Evolutionary conservation across 163 green algal species (phyloP).

Genomic region (Volvox carteri): DNA sequence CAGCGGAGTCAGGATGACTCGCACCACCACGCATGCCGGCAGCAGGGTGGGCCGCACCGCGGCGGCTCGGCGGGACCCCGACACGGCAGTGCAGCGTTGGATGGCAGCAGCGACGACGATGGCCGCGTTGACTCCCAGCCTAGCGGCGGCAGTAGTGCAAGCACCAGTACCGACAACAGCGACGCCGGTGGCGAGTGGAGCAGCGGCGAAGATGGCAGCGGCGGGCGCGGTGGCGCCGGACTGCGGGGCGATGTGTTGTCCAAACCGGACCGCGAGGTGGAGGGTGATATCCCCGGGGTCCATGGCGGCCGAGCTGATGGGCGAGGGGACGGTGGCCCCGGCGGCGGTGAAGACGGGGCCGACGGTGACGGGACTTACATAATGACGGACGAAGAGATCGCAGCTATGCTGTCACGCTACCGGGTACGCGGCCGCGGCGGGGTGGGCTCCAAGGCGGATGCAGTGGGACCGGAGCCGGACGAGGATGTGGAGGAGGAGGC

Average conservation of each 20-base stretch:
- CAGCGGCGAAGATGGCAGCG: neutral
- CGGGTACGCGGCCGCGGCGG: conserved; percentile 54
- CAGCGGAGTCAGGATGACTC: too few species aligned
- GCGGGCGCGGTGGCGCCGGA: neutral
- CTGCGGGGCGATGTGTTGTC: neutral
- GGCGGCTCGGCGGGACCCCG: neutral
- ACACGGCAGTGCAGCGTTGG: neutral
- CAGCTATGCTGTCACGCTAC: conserved; percentile 50
- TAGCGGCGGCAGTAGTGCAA: neutral
- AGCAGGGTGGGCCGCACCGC: neutral
- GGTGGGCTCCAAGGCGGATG: conserved; percentile 55
- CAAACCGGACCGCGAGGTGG: neutral
- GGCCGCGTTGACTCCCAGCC: too few species aligned
- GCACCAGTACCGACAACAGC: neutral
- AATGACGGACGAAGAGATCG: conserved; percentile 65
- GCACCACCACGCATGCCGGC: neutral
- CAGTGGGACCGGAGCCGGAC: conserved; percentile 52
- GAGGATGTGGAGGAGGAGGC: neutral
- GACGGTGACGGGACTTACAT: conserved; percentile 43
- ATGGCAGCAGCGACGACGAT: neutral
- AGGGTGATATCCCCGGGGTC: too few species aligned
- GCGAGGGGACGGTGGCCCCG: neutral
- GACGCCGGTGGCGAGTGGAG: neutral
- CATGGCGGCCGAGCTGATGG: neutral
- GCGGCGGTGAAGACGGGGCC: neutral